Evolutionary conservation across 2,329 filamentous ascomycete genomes (phyloP), one percentile per base, ranked within the genome.

Genomic region (Ceratocystis alfenasii): DNA sequence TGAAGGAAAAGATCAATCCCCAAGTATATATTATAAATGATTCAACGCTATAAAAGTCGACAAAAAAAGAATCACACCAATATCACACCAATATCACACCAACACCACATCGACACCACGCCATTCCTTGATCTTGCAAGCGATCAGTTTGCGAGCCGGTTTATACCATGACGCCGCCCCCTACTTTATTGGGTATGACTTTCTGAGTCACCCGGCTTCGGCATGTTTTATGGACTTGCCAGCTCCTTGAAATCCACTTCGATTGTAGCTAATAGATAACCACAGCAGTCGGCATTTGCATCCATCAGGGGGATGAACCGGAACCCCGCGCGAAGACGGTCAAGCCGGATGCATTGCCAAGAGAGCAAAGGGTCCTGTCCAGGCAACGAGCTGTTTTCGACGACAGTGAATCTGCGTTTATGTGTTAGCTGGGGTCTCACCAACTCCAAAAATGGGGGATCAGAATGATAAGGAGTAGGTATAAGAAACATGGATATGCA

Each of bases 331-430:
- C 76, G 78, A 1, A 85, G 77, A 48, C 82, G 80, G 73, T 84
- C 82, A 12, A 85, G 78, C 2, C 83, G 81, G 71, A 84, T 79
- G 70, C 82, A 84, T 30, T 82, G 80, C 82, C 82, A 85, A 8
- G 78, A 80, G 30, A 80, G 75, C 45, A 78, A 73, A 15, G 73
- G 70, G 10, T 63, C 36, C 59, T 76, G 74, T 25, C 75, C 73
- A 63, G 74, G 71, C 48, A 74, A 72, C 45, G 75, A 75, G 59
- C 78, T 78, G 70, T 83, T 79, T 68, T 83, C 79, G 65, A 41
- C 12, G 36, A 85, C 74, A 67, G 79, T 82, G 74, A 85, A 79
- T 67, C 82, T 84, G 68, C 3, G 65, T 70, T 64, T 63, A 41
- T 46, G 28, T 59, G 28, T 59, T 59, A 59, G 28, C 15, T 59